Evolutionary conservation across 1,284 basidiomycete species (phyloP).

Genomic region (Trametes sp.): DNA sequence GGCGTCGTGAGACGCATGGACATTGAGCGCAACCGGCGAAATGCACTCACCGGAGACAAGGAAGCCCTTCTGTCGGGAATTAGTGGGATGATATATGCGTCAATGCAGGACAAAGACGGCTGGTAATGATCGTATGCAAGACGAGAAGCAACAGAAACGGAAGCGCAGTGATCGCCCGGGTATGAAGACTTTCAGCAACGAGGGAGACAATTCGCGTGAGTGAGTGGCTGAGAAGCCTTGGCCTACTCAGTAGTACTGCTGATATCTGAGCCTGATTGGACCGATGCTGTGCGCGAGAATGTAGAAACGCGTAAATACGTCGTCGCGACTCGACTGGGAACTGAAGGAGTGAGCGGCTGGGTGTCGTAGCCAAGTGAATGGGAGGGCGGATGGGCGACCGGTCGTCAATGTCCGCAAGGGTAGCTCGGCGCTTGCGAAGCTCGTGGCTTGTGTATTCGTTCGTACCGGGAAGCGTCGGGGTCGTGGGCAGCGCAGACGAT

Average conservation of each 20-base stretch:
- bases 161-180: background rate
- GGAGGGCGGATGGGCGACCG: background rate
- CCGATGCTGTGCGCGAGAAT: background rate
- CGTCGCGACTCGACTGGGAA: background rate
- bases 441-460: background rate
- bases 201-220: background rate
- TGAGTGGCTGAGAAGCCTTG: slow-evolving; percentile 5
- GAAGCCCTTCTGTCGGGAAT: background rate
- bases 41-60: slow-evolving; percentile 10
- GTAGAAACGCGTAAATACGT: background rate
- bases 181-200: background rate
- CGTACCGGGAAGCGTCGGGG: background rate
- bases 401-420: slow-evolving; percentile 2
- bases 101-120: background rate
- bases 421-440: background rate
- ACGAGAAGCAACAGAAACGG: background rate
- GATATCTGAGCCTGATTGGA: background rate
- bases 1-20: slow-evolving; percentile 5
- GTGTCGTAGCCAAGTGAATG: background rate
- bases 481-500: background rate
- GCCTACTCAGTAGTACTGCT: background rate
- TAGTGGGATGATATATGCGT: background rate
- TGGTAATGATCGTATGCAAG: slow-evolving; percentile 4
- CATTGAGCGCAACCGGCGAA: slow-evolving; percentile 7
- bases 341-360: background rate